phyloP scores from a whole-genome alignment of 2,329 filamentous ascomycete genomes.

The Alternaria angustiovoidea region DNA sequence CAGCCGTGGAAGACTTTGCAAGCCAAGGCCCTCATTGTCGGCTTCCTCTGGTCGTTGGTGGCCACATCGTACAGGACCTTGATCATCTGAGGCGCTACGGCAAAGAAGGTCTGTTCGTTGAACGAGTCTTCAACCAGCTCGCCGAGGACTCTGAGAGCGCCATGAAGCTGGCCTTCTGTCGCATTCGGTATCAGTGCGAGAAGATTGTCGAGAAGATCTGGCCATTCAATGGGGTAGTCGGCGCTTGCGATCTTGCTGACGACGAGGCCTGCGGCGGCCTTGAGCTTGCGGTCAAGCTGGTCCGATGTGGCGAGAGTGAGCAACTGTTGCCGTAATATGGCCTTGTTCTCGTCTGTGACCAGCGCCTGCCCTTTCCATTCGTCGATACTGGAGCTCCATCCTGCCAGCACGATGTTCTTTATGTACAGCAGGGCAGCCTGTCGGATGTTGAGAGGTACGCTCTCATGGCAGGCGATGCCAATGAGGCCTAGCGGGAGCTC shows the following conservation, averaged over 20 bases:
- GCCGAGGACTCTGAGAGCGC: constrained; percentile 83
- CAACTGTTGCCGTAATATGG: constrained; percentile 74
- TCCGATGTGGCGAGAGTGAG: constrained; percentile 80
- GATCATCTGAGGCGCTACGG: constrained; percentile 84
- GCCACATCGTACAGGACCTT: constrained; percentile 84
- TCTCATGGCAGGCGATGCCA: constrained; percentile 79
- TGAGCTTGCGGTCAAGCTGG: constrained; percentile 81
- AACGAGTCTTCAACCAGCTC: constrained; percentile 94
- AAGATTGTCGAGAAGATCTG: constrained; percentile 81
- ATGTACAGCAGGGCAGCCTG: constrained; percentile 83
- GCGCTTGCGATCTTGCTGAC: constrained; percentile 93
- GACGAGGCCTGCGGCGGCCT: constrained; percentile 84
- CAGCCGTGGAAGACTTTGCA: constrained; percentile 90
- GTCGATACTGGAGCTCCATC: constrained; percentile 81
- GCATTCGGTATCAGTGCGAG: constrained; percentile 79
- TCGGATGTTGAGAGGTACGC: constrained; percentile 76
- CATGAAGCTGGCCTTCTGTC: constrained; percentile 82
- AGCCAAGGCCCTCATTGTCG: constrained; percentile 80
- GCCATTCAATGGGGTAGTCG: constrained; percentile 96
- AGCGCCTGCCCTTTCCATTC: constrained; percentile 73
- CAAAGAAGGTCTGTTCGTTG: constrained; percentile 94
- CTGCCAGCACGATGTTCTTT: constrained; percentile 81
- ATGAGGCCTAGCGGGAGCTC: constrained; percentile 82
- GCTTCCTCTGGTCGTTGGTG: constrained; percentile 75
- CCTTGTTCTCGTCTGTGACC: constrained; percentile 77